A percentile compares a stretch with the other conserved stretches of the same genome.
These are phyloP conservation scores for Davidsoniella neocaledoniae DNA, from an alignment of 2,329 filamentous ascomycete species.

Conservation along the genomic window DNA sequence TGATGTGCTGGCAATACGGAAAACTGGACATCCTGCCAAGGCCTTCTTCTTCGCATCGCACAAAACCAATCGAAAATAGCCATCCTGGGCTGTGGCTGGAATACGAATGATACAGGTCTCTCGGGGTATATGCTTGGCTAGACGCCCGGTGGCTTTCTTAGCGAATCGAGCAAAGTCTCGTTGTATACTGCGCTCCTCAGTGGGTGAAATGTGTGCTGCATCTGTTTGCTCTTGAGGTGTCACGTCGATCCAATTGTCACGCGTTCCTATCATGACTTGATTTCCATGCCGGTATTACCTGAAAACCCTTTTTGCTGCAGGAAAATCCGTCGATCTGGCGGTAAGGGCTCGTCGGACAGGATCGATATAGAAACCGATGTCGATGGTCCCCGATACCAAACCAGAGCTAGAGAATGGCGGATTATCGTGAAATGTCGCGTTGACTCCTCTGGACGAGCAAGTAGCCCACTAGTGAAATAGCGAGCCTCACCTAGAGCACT, in stretches of 20 bases:
- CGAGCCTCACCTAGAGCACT: slow-evolving; percentile 38
- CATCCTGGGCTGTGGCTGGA: slow-evolving; percentile 44
- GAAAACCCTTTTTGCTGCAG: slow-evolving; percentile 52
- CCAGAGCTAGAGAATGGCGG: slow-evolving; percentile 44
- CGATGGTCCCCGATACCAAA: slow-evolving; percentile 48
- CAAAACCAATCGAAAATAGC: slow-evolving; percentile 51
- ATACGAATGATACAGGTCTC: slow-evolving; percentile 51
- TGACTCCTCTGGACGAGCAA: slow-evolving; percentile 45
- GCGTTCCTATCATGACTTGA: slow-evolving; percentile 46
- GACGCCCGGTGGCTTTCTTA: slow-evolving; percentile 32
- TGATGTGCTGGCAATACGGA: slow-evolving; percentile 51
- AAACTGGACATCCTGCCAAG: slow-evolving; percentile 49
- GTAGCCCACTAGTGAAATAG: slow-evolving; percentile 48
- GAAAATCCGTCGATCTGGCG: slow-evolving; percentile 43
- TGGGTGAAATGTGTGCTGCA: slow-evolving; percentile 31
- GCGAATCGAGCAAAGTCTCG: slow-evolving; percentile 48
- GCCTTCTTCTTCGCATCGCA: slow-evolving; percentile 37
- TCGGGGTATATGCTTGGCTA: slow-evolving; percentile 32
- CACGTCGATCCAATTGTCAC: slow-evolving; percentile 48
- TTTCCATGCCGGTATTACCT: slow-evolving; percentile 50
- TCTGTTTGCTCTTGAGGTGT: slow-evolving; percentile 37
- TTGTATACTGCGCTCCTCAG: slow-evolving; percentile 50
- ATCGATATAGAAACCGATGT: slow-evolving; percentile 49
- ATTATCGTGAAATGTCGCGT: slow-evolving; percentile 50
- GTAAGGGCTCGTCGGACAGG: slow-evolving; percentile 41